Conservation (phyloP, 192 early-diverging fungal genomes). For the Backusella tuberculispora region DNA sequence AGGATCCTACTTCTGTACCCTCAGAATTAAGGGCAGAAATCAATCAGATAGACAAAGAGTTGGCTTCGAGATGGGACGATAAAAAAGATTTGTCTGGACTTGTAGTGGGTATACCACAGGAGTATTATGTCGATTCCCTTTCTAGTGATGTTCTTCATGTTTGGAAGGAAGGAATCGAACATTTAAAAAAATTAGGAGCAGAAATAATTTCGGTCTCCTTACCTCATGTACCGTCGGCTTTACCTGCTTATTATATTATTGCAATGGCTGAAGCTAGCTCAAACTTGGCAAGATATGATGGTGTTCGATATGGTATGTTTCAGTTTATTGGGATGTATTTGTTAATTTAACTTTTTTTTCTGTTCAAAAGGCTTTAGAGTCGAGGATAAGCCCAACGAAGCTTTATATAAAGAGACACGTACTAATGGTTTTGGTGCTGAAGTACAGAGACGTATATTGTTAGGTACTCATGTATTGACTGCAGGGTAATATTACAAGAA, state of each 20-base stretch:
- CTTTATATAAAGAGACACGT: constrained; percentile 66
- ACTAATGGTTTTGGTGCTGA: constrained; percentile 77
- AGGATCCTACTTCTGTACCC: constrained; percentile 69
- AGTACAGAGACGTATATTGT: constrained; percentile 80
- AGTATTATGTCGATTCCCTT: constrained; percentile 83
- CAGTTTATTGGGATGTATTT: neutral
- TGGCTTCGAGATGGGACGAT: neutral
- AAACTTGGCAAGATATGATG: constrained; percentile 89
- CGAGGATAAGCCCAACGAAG: constrained; percentile 21
- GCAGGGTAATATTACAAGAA: constrained; percentile 57
- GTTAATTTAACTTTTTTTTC: neutral
- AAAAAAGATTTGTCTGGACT: constrained; percentile 48
- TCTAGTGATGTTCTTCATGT: constrained; percentile 49
- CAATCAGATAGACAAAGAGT: neutral
- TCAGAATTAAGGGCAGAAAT: constrained; percentile 35
- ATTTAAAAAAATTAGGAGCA: constrained; percentile 65
- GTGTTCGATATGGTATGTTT: constrained; percentile 76
- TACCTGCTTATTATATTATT: constrained; percentile 88
- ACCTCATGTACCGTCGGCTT: constrained; percentile 67
- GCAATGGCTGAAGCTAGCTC: constrained; percentile 91
- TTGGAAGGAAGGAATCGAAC: constrained; percentile 64
- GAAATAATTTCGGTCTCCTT: constrained; percentile 70
- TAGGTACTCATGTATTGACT: constrained; percentile 87
- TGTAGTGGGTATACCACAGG: constrained; percentile 69
- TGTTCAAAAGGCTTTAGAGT: constrained; percentile 43